Conservation (phyloP, 176 grass and related monocot species). For the barley (Hordeum vulgare) region MorexV3_pseudomolecules_assembly NC_058524.1:289815896-289816395, state of each 20-base stretch:
- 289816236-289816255: neutral
- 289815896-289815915: slow-evolving; percentile 21
- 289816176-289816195: neutral
- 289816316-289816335: neutral
- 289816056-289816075: slow-evolving; percentile 85
- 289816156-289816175: slow-evolving; percentile 13
- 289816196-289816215: neutral
- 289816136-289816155: slow-evolving; percentile 28
- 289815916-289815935: neutral
- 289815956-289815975: neutral
- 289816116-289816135: slow-evolving; percentile 99
- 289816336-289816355: neutral
- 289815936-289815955: neutral
- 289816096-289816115: slow-evolving; percentile 83
- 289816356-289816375: neutral
- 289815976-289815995: slow-evolving; percentile 60
- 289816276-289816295: neutral
- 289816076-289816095: slow-evolving; percentile 82
- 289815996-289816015: slow-evolving; percentile 90
- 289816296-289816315: neutral
- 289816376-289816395: neutral
- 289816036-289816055: slow-evolving; percentile 84
- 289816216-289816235: neutral
- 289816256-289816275: neutral
- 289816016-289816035: slow-evolving; percentile 90